Evolutionary conservation across 164 flowering plant species (phyloP), one percentile per base, ranked within the genome.

Genomic region (Dillenia turbinata): DNA sequence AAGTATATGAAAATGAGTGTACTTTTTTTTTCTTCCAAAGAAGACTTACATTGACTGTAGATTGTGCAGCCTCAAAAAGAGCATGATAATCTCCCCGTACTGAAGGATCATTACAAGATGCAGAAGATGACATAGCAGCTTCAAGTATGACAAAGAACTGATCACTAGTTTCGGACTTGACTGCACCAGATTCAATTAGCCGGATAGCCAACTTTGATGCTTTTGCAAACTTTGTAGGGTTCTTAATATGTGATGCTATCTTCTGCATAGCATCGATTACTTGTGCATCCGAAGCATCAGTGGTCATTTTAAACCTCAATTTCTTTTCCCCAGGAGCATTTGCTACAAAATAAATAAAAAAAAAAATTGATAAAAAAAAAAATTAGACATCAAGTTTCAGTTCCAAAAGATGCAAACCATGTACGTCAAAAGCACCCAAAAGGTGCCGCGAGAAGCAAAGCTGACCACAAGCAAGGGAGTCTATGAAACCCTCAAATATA

Each of bases 151-250:
- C 79, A 73, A 89, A 77, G 74, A 91, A 94, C 64, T 85, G 76
- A 73, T 78, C 85, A 60, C 81, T 67, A 49, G 87, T 89, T 63
- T 71, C 85, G 47, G 85, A 78, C 74, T 80, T 91, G 19, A 90
- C 83, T 71, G 91, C 91, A 44, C 92, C 96, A 47, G 98, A 91
- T 74, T 85, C 81, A 73, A 94, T 78, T 62, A 94, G 76, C 79
- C 89, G 98, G 60, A 90, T 68, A 11, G 97, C 97, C 71, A 94
- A 95, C 81, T 94, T 94, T 9, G 98, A 85, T 58, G 97, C 98
- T 80, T 94, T 94, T 43, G 77, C 61, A 50, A 94, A 85, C 72
- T 90, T 94, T 13, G 83, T 48, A 10, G 83, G 81, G 62, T 76
- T 89, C 78, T 65, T 80, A 56, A 93, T 90, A 68, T 93, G 98